A percentile compares a stretch with the other conserved stretches of the same genome.
Conservation (phyloP, 768 basidiomycete genomes). For the Leccinum sublutescens region DNA sequence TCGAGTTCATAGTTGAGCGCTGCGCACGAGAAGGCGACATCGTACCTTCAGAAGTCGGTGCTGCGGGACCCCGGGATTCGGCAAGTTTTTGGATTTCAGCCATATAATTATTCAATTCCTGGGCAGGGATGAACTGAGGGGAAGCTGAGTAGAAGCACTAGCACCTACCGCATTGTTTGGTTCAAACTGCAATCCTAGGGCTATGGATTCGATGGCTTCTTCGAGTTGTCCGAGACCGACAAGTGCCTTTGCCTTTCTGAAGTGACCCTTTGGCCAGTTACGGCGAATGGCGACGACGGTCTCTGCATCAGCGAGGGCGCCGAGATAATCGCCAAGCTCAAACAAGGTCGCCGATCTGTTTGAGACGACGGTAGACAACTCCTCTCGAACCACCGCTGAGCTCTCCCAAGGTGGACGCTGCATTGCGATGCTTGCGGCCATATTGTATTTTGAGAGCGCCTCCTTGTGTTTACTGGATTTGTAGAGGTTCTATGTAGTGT, state of each 20-base stretch:
- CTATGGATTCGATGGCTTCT: slow-evolving; percentile 81
- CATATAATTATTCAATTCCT: slow-evolving; percentile 36
- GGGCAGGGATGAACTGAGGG: slow-evolving; percentile 10
- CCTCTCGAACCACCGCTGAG: slow-evolving; percentile 81
- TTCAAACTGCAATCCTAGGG: slow-evolving; percentile 84
- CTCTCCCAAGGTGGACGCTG: slow-evolving; percentile 89
- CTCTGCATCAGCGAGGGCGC: slow-evolving; percentile 86
- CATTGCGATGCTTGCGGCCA: slow-evolving; percentile 71
- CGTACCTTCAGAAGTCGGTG: slow-evolving; percentile 1
- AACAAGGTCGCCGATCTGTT: slow-evolving; percentile 90
- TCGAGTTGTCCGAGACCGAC: slow-evolving; percentile 62
- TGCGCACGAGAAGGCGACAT: background rate
- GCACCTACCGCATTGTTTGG: slow-evolving; percentile 54
- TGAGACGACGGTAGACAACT: slow-evolving; percentile 84
- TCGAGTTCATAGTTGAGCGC: background rate
- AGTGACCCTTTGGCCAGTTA: slow-evolving; percentile 95
- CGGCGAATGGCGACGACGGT: slow-evolving; percentile 80
- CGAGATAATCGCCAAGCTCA: slow-evolving; percentile 71
- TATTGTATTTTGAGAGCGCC: slow-evolving; percentile 78
- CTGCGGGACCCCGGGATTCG: slow-evolving; percentile 7
- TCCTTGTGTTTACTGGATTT: slow-evolving; percentile 66
- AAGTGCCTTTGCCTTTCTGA: slow-evolving; percentile 89
- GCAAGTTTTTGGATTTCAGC: slow-evolving; percentile 28
- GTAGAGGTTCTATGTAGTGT: slow-evolving; percentile 60
- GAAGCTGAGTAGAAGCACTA: background rate